A percentile compares a stretch with the other conserved stretches of the same genome.
Evolutionary conservation across 2,329 filamentous ascomycete genomes (phyloP).

Genomic region (Arthrobotrys sphaeroides): DNA sequence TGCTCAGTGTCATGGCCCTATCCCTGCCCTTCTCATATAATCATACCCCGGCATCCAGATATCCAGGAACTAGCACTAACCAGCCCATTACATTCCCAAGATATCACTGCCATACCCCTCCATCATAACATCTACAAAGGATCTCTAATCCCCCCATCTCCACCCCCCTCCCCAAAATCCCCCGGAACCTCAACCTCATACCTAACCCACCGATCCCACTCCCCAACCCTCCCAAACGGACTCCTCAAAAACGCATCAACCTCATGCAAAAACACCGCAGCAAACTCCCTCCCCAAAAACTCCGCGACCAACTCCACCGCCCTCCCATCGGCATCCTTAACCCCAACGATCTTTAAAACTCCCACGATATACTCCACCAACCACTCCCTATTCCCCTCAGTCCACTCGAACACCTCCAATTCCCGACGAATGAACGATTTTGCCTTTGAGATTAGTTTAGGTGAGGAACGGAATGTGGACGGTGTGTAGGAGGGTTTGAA

Average conservation of each 20-base stretch:
- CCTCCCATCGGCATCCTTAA: constrained; percentile 75
- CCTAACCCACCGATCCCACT: constrained; percentile 84
- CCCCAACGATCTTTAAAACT: constrained; percentile 82
- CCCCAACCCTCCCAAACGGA: constrained; percentile 74
- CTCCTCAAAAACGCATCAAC: constrained; percentile 83
- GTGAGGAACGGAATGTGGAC: constrained; percentile 70
- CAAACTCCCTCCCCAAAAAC: constrained; percentile 78
- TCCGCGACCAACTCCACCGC: constrained; percentile 82
- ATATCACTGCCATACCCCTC: neutral
- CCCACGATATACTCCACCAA: constrained; percentile 85
- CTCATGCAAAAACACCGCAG: constrained; percentile 83
- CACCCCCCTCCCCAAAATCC: constrained; percentile 18
- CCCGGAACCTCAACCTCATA: constrained; percentile 64
- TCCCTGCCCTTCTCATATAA: too few species aligned
- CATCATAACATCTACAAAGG: too few species aligned
- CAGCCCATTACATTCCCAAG: neutral
- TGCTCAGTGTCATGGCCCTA: too few species aligned
- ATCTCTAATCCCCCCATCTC: too few species aligned
- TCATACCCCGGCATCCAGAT: too few species aligned
- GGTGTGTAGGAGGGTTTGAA: constrained; percentile 81
- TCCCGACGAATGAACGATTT: constrained; percentile 85
- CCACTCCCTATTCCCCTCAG: constrained; percentile 79
- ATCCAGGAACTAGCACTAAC: too few species aligned
- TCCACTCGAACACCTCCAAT: constrained; percentile 78
- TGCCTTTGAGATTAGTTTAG: constrained; percentile 77